phyloP scores from a whole-genome alignment of 129 eudicot genomes.

The Oenanthe sinensis region DNA sequence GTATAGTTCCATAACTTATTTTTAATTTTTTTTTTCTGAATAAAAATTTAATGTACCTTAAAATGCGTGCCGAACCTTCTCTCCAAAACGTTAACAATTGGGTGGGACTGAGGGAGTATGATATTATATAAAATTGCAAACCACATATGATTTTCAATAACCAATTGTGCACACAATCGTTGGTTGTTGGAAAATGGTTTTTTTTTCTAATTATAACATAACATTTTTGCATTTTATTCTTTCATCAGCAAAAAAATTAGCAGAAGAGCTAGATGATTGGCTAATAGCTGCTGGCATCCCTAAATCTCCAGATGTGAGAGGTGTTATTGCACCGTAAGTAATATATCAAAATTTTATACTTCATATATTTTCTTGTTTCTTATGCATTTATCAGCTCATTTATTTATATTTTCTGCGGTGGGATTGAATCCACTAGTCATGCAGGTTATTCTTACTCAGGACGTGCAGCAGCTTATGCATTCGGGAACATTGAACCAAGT shows the following conservation, averaged over 20 bases:
- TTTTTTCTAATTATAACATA: not conserved
- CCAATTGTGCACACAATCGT: not conserved
- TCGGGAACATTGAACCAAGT: conserved; percentile 81
- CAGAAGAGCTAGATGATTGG: conserved; percentile 89
- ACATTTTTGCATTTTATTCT: not conserved
- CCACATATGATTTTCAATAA: not conserved
- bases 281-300: conserved; percentile 53
- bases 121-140: not conserved
- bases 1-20: no score
- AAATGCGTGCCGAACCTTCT: no score
- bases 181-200: not conserved
- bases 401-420: conserved; percentile 6
- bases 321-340: conserved; percentile 97
- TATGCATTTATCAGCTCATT: conserved; percentile 2
- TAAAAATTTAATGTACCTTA: no score
- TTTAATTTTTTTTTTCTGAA: no score
- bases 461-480: conserved; percentile 97
- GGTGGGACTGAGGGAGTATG: no score
- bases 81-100: no score
- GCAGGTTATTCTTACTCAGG: conserved; percentile 99
- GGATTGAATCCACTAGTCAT: conserved; percentile 55
- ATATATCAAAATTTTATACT: not conserved
- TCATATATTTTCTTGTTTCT: not conserved
- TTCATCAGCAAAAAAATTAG: conserved; percentile 58
- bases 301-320: conserved; percentile 88